Conservation (phyloP, 805 yeast species). For the Lipomyces lipofer region DNA sequence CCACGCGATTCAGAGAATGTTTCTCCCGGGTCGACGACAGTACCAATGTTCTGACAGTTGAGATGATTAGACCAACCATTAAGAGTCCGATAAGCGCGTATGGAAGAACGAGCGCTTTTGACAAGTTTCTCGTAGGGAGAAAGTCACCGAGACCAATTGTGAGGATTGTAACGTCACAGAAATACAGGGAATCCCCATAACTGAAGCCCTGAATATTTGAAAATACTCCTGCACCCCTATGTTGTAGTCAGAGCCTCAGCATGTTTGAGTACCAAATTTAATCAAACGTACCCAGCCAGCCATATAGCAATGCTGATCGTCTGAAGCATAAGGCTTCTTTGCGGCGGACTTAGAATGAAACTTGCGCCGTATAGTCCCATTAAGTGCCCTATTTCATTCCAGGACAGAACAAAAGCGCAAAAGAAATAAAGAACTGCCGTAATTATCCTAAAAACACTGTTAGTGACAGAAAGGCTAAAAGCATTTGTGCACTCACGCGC, state of each 20-base stretch:
- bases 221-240: constrained; percentile 60
- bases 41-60: constrained; percentile 67
- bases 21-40: constrained; percentile 62
- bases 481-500: constrained; percentile 44
- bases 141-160: constrained; percentile 85
- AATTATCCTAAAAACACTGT: constrained; percentile 34
- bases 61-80: constrained; percentile 69
- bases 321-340: constrained; percentile 72
- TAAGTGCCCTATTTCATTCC: constrained; percentile 65
- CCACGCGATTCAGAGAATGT: constrained; percentile 64
- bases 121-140: constrained; percentile 53
- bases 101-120: constrained; percentile 59
- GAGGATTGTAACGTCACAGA: constrained; percentile 67
- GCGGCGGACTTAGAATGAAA: constrained; percentile 65
- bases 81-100: constrained; percentile 72
- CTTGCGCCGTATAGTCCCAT: constrained; percentile 64
- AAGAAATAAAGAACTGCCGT: constrained; percentile 62
- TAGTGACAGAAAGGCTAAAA: constrained; percentile 34
- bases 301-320: constrained; percentile 65
- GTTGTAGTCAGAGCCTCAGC: constrained; percentile 38
- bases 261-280: background rate
- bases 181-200: constrained; percentile 71
- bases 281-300: constrained; percentile 46
- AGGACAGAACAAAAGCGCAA: constrained; percentile 53
- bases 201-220: constrained; percentile 48